phyloP scores from a whole-genome alignment of 2,329 filamentous ascomycete species.

The Trichophyton equinum region DNA sequence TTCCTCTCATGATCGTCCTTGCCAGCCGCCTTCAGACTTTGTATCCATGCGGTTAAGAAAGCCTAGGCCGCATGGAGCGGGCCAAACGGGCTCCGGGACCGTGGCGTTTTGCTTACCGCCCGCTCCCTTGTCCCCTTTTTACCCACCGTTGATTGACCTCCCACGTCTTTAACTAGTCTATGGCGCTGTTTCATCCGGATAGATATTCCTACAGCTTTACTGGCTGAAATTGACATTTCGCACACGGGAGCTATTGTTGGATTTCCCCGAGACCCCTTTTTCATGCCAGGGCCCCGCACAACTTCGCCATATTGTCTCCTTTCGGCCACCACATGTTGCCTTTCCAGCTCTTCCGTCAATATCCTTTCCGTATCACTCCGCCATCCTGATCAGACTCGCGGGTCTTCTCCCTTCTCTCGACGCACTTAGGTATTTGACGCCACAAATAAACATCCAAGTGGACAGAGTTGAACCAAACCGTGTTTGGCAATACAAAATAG shows the following conservation, averaged over 20 bases:
- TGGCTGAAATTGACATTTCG: neutral
- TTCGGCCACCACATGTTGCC: no score
- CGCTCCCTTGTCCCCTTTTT: neutral
- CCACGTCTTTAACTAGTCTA: no score
- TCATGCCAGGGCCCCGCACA: neutral
- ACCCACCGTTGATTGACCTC: neutral
- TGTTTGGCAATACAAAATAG: no score
- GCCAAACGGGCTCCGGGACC: neutral
- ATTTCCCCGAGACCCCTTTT: neutral
- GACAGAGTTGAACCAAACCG: no score
- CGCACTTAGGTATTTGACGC: no score
- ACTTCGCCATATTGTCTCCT: no score
- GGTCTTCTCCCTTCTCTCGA: no score
- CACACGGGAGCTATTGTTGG: neutral
- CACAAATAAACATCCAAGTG: no score
- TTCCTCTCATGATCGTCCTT: neutral
- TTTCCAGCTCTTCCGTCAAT: no score
- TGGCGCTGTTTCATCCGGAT: neutral
- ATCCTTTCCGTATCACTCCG: no score
- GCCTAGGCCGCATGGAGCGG: neutral
- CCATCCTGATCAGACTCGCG: no score
- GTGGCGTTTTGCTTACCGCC: neutral
- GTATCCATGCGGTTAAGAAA: neutral
- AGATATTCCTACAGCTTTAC: neutral
- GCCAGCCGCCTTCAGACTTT: neutral